Evolutionary conservation across 192 early-diverging fungal species (phyloP), one percentile per base, ranked within the genome.

Genomic region (Coemansia sp.): DNA sequence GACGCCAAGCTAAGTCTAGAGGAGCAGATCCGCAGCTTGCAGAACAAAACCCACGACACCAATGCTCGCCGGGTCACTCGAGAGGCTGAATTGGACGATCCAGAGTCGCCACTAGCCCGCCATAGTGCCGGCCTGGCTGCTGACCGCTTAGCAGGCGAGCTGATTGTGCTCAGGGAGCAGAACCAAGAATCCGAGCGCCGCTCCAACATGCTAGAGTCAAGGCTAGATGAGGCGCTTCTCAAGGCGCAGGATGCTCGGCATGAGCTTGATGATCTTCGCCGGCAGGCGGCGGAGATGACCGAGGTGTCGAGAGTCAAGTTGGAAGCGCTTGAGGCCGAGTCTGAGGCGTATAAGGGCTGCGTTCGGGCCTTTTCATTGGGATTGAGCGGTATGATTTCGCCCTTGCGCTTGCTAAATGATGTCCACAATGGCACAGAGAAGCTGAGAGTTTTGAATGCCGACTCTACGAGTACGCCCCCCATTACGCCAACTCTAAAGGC

Each of bases 71-170:
- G 61, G 26, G 40, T 66, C 4, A 59, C 74, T 2, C 59, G 65
- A 7, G 60, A 48, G 40, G 26, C 64, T 13, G 69, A 76, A 3
- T 43, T 33, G 8, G 20, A 42, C 2, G 64, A 51, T 28, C 28
- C 56, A 13, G 77, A 80, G 42, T 68, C 73, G n/a, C 68, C 67
- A 42, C 48, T 75, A 23, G 63, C 77, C n/a, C 72, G 60, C 9
- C 78, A 75, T 56, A 81, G 78, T 35, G 71, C 78, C 16, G 59
- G 62, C 16, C 57, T 74, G 37, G 66, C 70, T 5, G 62, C 68
- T 11, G 78, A 81, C 60, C 78, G 78, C n/a, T 42, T 81, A 46
- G 65, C 65, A 11, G 78, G 78, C 31, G 78, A 81, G 66, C 63
- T 81, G 56, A 63, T 67, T 5, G 78, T 75, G 38, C 56, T 71